Conservation (phyloP, 139 green algal genomes). For the Tetraselmis striata region DNA sequence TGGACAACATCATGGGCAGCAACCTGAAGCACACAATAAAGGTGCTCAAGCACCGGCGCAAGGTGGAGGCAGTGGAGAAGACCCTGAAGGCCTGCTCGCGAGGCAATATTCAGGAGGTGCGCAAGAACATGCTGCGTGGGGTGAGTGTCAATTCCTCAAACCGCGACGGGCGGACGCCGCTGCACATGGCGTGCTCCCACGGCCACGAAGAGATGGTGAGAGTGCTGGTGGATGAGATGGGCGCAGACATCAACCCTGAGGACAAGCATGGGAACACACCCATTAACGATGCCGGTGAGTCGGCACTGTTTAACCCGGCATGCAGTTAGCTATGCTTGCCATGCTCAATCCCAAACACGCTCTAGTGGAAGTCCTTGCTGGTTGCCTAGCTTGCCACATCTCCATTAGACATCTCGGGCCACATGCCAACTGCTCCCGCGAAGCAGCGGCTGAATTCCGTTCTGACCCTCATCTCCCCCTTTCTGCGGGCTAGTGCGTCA, state of each 20-base stretch:
- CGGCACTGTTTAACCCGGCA: no score
- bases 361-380: no score
- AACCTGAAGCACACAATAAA: conserved; percentile 18
- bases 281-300: neutral
- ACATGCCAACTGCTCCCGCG: no score
- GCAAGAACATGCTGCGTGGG: conserved; percentile 14
- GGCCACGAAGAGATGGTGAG: conserved; percentile 14
- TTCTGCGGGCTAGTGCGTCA: no score
- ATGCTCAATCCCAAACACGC: no score
- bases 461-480: no score
- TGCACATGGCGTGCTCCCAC: conserved; percentile 38
- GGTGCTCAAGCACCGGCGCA: conserved; percentile 14
- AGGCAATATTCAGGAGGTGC: conserved; percentile 12
- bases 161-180: conserved; percentile 32
- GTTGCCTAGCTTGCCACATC: no score
- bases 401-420: no score
- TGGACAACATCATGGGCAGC: conserved; percentile 15
- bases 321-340: no score
- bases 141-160: conserved; percentile 30
- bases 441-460: no score
- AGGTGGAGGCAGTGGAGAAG: conserved; percentile 16
- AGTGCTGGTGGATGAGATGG: conserved; percentile 1
- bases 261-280: neutral
- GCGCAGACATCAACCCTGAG: neutral
- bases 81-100: conserved; percentile 13